These are phyloP conservation scores for Avena atlantica DNA, from an alignment of 176 grass and related monocot genomes.

Conservation along the genomic window DNA sequence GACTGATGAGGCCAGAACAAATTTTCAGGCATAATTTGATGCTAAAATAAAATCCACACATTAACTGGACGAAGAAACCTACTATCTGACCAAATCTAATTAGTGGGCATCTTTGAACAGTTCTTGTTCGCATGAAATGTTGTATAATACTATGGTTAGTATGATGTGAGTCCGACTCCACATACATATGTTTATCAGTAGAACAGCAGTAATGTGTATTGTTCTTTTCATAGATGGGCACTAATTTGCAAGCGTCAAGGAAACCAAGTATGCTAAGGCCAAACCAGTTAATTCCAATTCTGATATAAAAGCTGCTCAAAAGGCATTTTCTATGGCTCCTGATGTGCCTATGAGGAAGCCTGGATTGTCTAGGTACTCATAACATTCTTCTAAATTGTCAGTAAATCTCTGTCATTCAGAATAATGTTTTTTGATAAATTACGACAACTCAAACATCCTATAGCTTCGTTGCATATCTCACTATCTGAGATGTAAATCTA, in stretches of 20 bases:
- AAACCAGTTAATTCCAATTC: constrained; percentile 38
- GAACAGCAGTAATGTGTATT: constrained; percentile 17
- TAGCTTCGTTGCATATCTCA: neutral
- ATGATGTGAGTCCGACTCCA: no score
- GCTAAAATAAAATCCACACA: no score
- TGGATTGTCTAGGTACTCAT: constrained; percentile 42
- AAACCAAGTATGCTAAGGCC: constrained; percentile 22
- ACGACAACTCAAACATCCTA: neutral
- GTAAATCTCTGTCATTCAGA: neutral
- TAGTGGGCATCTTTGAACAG: no score
- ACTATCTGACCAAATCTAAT: no score
- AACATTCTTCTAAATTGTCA: neutral
- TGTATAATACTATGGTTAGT: no score
- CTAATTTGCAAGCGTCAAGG: constrained; percentile 66
- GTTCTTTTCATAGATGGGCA: constrained; percentile 71
- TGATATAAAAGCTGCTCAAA: constrained; percentile 57
- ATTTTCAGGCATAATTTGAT: no score
- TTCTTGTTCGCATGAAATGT: no score
- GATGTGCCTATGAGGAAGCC: constrained; percentile 45
- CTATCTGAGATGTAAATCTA: neutral
- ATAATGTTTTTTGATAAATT: constrained; percentile 1
- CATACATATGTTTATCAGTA: neutral
- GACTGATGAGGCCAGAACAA: no score
- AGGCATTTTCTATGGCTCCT: constrained; percentile 63
- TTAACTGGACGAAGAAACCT: no score